Conservation (phyloP, 345 rosid species). For the Diplotaxis tenuifolia region DNA sequence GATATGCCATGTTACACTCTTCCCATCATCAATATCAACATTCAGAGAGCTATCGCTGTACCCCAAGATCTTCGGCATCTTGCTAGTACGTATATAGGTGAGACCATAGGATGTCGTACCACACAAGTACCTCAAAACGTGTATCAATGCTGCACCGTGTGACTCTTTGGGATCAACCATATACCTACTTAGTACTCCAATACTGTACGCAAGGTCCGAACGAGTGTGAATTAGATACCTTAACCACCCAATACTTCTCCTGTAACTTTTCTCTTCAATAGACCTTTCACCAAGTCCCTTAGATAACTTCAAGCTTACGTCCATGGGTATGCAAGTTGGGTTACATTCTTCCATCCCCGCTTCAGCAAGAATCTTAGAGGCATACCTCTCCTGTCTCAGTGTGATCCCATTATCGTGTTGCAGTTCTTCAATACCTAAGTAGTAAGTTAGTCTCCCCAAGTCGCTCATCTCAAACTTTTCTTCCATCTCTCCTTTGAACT, state of each 20-base stretch:
- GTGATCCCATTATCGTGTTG: not conserved
- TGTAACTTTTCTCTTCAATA: not conserved
- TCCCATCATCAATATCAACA: not conserved
- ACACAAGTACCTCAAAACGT: not conserved
- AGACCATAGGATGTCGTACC: not conserved
- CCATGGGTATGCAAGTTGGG: not conserved
- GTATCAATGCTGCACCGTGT: not conserved
- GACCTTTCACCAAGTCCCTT: not conserved
- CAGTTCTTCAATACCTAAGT: not conserved
- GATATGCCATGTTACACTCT: not conserved
- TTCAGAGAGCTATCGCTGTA: not conserved
- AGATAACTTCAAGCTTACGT: not conserved
- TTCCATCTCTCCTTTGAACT: not conserved
- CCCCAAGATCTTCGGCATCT: not conserved
- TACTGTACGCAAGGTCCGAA: not conserved
- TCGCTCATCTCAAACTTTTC: not conserved
- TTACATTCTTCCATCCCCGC: not conserved
- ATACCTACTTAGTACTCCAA: not conserved
- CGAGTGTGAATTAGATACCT: not conserved
- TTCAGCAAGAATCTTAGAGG: not conserved
- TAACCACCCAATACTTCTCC: not conserved
- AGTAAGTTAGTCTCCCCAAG: not conserved
- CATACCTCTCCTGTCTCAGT: not conserved
- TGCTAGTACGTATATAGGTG: not conserved
- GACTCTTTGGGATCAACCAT: not conserved